Base-by-base conservation (phyloP, 2,329 filamentous ascomycete genomes). In the Mycosphaerella sp. region DNA sequence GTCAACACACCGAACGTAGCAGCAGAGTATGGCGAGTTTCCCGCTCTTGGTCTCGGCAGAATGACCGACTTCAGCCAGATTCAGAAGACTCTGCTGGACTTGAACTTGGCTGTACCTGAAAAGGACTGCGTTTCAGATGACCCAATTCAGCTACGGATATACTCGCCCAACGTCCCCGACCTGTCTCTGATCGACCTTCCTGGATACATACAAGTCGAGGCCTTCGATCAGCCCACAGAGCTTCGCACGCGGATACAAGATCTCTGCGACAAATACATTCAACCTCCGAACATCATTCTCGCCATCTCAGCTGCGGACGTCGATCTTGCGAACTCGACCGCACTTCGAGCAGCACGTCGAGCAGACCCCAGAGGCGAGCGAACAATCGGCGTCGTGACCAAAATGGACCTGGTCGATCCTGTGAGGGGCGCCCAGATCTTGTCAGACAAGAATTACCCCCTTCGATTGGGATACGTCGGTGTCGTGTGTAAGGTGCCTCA, bases 231-330 rank as follows among this genome's bases (percentile, higher is more conserved):
- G 66, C 93, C 93, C 0, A 75, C 86, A 3, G 86, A 96, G 71
- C 76, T 98, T 51, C 97, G 97, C 73, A 87, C 95, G 67, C 96
- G 95, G 74, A 98, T 98, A 59, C 82, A 88, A 2, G 90, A 96
- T 65, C 82, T 98, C 10, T 98, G 93, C 69, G 93, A 98, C 72
- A 97, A 95, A 74, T 98, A 98, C 67, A 98, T 98, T 48, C 89
- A 95, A 68, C 76, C 91, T 5, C 93, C 95, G 0, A 98, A 98
- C 67, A 86, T 98, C 62, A 96, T 98, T 58, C 79, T 98, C 6
- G 93, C 93, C 39, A 97, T 98, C 59, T 98, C 95, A 1, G 93
- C 95, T 1, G 93, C 93, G 23, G 93, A 98, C 72, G 93, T 98
- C 14, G 93, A 98, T 76, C 73, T 98, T 54, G 93, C 93, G 21